Conservation (phyloP, 805 yeast genomes). For the Cyberlindnera veronae region DNA sequence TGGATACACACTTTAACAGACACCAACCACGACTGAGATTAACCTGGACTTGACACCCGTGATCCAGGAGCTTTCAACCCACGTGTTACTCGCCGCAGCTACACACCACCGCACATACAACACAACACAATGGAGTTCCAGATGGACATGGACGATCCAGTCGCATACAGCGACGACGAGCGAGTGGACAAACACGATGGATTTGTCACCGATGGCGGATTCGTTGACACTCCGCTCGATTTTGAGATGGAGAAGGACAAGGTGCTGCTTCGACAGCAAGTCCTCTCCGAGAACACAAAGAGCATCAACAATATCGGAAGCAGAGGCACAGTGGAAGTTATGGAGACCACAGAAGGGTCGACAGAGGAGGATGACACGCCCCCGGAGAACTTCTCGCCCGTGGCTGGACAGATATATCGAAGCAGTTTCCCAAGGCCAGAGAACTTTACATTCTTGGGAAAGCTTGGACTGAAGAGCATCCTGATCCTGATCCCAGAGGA, state of each 20-base stretch:
- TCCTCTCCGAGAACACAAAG: not conserved
- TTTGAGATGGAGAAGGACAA: conserved; percentile 3
- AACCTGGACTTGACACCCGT: too few species aligned
- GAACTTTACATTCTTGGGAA: conserved; percentile 67
- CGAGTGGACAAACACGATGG: conserved; percentile 12
- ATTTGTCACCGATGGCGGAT: conserved; percentile 2
- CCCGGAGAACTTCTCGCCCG: conserved; percentile 92
- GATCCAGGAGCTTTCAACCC: too few species aligned
- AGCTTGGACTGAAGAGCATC: conserved; percentile 64
- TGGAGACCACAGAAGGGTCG: conserved; percentile 23
- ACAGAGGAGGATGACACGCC: conserved; percentile 37
- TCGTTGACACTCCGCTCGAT: conserved; percentile 2
- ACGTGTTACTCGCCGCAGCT: too few species aligned
- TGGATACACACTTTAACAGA: too few species aligned
- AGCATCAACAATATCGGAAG: not conserved
- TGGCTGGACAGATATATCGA: conserved; percentile 73
- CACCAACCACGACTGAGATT: too few species aligned
- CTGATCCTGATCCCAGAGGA: conserved; percentile 88
- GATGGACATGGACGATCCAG: conserved; percentile 15
- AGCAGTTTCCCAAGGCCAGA: conserved; percentile 87
- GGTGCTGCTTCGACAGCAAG: not conserved
- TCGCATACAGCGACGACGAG: conserved; percentile 21
- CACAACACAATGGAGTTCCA: conserved; percentile 13
- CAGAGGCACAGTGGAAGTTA: conserved; percentile 8
- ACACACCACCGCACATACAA: not conserved